Base-by-base conservation (phyloP, 805 yeast genomes). In the Metschnikowia amazonensis region DNA sequence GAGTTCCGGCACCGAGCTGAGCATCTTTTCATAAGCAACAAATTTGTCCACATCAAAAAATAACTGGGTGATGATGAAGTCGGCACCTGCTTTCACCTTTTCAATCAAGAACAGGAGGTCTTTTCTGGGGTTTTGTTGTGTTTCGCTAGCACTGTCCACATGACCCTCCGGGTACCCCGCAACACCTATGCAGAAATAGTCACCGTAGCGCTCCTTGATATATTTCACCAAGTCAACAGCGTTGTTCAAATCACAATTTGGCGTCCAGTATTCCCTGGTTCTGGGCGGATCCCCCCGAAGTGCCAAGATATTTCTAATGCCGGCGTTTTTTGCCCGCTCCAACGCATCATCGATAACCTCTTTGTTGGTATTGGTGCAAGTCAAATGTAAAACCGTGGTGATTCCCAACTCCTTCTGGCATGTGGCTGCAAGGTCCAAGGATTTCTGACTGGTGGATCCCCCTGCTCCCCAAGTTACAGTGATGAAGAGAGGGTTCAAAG, bases 401-500 rank as follows among this genome's bases (percentile, higher is more conserved):
- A 92, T 67, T 3, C 84, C 84, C 47, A 90, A 72, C 40, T 83
- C 88, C 37, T 76, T 68, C 57, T 86, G 88, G 55, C 95, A 84
- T 2, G 86, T 76, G 20, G 79, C 71, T 1, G 97, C 96, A 47
- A 94, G 72, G 36, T 87, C 92, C 47, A 94, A 65, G 0, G 97
- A 87, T 68, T 89, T 89, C 40, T 80, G 84, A 38, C 92, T 81
- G 8, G 97, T 89, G 4, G 95, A 82, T 2, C 99, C 99, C 33
- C 98, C 98, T 4, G 99, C 98, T 28, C 98, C 99, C 97, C 98
- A 94, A 0, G 99, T 94, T 11, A 94, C 85, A 3, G 96, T 88
- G 44, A 92, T 83, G 62, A 94, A 95, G 13, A 84, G 69, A 3
- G 98, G 98, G 46, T 89, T 90, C 50, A 94, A 68, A 3, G 85